A percentile compares a stretch with the other conserved stretches of the same genome.
phyloP scores from a whole-genome alignment of 2,329 filamentous ascomycete genomes.

The Hypoxylon sp. region DNA sequence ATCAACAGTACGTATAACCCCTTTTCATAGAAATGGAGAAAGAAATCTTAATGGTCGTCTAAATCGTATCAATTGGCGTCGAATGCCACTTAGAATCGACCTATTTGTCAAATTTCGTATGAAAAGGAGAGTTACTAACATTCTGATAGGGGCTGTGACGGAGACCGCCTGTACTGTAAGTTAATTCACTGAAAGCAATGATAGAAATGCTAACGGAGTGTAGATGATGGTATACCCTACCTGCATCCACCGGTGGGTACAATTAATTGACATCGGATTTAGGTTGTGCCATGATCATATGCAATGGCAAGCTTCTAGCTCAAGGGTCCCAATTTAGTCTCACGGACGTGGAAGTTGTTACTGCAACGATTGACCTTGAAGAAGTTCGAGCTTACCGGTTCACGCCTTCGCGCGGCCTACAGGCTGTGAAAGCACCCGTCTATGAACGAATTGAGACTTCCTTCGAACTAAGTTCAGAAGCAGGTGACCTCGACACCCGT shows the following conservation, averaged over 20 bases:
- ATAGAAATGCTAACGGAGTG: neutral
- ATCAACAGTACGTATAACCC: conserved; percentile 60
- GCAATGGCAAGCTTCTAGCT: conserved; percentile 74
- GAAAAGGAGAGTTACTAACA: neutral
- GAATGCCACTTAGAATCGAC: conserved; percentile 37
- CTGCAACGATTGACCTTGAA: conserved; percentile 78
- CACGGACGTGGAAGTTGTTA: conserved; percentile 75
- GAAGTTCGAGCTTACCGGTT: conserved; percentile 75
- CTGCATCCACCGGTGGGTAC: neutral
- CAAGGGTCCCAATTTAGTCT: conserved; percentile 77
- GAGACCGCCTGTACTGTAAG: conserved; percentile 63
- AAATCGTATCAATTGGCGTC: neutral
- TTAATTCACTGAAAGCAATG: neutral
- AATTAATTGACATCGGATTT: conserved; percentile 1
- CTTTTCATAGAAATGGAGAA: neutral
- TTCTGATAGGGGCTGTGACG: conserved; percentile 64
- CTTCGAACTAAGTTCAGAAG: conserved; percentile 52
- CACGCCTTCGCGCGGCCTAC: conserved; percentile 69
- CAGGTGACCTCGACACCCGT: conserved; percentile 60
- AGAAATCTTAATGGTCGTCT: neutral
- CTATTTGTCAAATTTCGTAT: neutral
- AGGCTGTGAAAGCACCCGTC: conserved; percentile 64
- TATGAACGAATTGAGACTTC: conserved; percentile 63
- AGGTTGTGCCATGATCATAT: conserved; percentile 71
- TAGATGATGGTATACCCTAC: conserved; percentile 3